Percentiles rank a stretch among this genome's conserved stretches.
Conservation (phyloP, 805 yeast species). For the Saturnispora silvae region DNA sequence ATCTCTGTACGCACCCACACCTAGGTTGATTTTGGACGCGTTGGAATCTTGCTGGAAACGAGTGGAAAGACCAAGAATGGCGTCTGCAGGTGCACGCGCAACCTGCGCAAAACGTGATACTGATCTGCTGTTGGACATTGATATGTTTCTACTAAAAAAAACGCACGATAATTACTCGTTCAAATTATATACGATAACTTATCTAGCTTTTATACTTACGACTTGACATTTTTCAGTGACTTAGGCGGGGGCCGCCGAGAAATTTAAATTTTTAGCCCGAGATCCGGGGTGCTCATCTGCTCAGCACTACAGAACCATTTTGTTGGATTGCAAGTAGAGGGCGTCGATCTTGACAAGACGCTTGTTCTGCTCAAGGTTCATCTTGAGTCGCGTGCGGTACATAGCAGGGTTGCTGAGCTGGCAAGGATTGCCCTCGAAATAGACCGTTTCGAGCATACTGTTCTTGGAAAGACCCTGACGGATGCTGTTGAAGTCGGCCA, state of each 20-base stretch:
- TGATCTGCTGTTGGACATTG: too few species aligned
- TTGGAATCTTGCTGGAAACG: conserved; percentile 59
- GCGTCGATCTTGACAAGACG: conserved; percentile 84
- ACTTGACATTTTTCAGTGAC: too few species aligned
- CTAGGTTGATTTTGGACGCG: conserved; percentile 47
- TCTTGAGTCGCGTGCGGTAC: conserved; percentile 60
- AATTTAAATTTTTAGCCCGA: too few species aligned
- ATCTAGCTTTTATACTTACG: too few species aligned
- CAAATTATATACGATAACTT: too few species aligned
- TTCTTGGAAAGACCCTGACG: conserved; percentile 53
- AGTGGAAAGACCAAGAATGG: conserved; percentile 71
- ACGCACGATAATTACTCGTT: too few species aligned
- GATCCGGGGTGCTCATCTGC: too few species aligned
- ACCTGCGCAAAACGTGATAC: too few species aligned
- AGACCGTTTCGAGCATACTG: conserved; percentile 70
- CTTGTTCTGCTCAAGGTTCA: conserved; percentile 61
- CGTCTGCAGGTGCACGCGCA: conserved; percentile 71
- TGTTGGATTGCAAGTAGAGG: conserved; percentile 35
- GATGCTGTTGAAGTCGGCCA: conserved; percentile 60
- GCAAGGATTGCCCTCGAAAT: conserved; percentile 88
- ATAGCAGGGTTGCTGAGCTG: conserved; percentile 65
- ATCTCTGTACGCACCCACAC: conserved; percentile 93
- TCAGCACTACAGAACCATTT: conserved; percentile 3
- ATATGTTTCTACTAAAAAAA: too few species aligned
- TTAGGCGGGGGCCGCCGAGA: too few species aligned